Evolutionary conservation across 1,139 yeast species (phyloP), one percentile per base, ranked within the genome.

Genomic region (Geotrichum aggregatum): DNA sequence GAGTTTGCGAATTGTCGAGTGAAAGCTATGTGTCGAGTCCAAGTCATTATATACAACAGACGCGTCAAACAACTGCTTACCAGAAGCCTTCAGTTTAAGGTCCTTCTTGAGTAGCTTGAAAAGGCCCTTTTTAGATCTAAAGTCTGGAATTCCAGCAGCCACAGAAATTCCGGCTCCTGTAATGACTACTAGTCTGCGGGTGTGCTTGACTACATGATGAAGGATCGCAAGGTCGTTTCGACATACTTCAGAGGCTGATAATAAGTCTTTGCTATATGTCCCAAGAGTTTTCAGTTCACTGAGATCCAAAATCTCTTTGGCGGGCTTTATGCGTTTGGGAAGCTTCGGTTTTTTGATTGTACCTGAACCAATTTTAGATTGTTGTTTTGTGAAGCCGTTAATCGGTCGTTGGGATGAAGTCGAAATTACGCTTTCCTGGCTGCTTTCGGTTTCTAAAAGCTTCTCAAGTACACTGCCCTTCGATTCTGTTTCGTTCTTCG

Each of bases 151-250:
- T 1, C 96, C 96, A 0, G 95, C 88, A 43, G 86, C 86, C 54
- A 91, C 92, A 24, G 95, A 86, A 31, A 87, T 81, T 2, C 96
- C 96, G 10, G 96, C 96, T 3, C 96, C 96, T 0, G 92, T 80
- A 34, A 88, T 75, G 18, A 67, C 69, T 7, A 68, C 57, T 36
- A 68, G 57, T 26, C 66, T 57, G 46, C 67, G 47, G 66, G 74
- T 44, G 73, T 74, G 64, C 72, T 73, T 65, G 44, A 65, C 58
- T 8, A 63, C 64, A 57, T 66, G 68, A 44, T 62, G 60, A 16
- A 66, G 49, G 11, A 65, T 28, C 5, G 67, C 62, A 33, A 66
- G 48, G 43, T 64, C 66, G 16, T 57, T 52, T 11, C 63, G 19
- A 16, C 36, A 34, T 13, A 34, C 18, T 2, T 34, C 16, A 21